Percentiles rank a stretch among this genome's conserved stretches.
phyloP scores from a whole-genome alignment of 768 basidiomycete species.

The Lentinus brumalis region DNA sequence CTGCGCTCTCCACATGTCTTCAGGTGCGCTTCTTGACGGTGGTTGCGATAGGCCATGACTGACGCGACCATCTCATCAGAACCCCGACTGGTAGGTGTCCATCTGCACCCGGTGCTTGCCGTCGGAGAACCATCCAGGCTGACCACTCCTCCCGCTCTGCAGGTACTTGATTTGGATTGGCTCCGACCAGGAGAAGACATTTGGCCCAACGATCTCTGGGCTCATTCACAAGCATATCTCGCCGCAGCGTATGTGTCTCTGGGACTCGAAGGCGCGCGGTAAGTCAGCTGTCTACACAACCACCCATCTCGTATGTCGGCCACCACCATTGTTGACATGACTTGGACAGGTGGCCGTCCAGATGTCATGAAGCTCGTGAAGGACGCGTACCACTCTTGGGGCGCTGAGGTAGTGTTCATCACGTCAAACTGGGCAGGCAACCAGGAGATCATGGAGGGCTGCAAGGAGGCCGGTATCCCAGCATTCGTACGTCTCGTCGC shows the following conservation, averaged over 20 bases:
- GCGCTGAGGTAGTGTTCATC: constrained; percentile 46
- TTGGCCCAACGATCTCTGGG: constrained; percentile 43
- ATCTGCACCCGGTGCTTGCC: neutral
- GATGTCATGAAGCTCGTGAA: constrained; percentile 41
- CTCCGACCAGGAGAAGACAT: constrained; percentile 47
- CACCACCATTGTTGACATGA: neutral
- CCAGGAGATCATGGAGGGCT: constrained; percentile 44
- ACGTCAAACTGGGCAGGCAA: constrained; percentile 45
- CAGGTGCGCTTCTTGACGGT: constrained; percentile 27
- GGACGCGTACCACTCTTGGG: constrained; percentile 38
- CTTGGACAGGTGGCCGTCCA: constrained; percentile 36
- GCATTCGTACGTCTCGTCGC: constrained; percentile 35
- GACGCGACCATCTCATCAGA: constrained; percentile 14
- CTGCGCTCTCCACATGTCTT: constrained; percentile 45
- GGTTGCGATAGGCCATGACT: neutral
- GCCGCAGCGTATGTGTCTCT: constrained; percentile 41
- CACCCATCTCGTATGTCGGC: neutral
- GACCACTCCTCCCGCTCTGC: neutral
- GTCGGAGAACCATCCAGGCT: neutral
- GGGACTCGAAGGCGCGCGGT: constrained; percentile 44
- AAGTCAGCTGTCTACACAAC: constrained; percentile 3
- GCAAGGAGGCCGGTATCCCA: constrained; percentile 38
- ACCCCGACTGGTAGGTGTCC: constrained; percentile 36
- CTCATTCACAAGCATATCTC: constrained; percentile 41
- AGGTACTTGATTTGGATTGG: constrained; percentile 47